Evolutionary conservation across 352 stramenopile genomes (phyloP).

Genomic region (Phytopythium delawarense): DNA sequence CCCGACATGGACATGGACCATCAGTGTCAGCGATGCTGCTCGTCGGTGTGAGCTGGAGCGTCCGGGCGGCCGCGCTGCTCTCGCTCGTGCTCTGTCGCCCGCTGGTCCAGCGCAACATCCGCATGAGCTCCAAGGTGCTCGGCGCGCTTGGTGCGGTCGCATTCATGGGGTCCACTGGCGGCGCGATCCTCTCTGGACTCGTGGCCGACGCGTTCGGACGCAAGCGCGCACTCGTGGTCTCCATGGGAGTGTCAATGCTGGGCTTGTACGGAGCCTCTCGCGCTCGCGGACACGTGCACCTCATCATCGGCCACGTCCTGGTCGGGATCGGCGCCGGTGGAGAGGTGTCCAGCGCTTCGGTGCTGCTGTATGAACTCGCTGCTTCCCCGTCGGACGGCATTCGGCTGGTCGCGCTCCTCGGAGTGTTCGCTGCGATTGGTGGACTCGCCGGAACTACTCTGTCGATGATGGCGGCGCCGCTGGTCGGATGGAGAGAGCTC

Average conservation of each 20-base stretch:
- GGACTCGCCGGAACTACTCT: not conserved
- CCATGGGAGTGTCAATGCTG: conserved; percentile 1
- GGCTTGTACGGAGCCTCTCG: not conserved
- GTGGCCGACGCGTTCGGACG: not conserved
- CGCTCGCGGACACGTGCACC: not conserved
- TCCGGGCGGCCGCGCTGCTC: not conserved
- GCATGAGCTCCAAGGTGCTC: conserved; percentile 9
- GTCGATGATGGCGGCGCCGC: not conserved
- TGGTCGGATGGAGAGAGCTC: conserved; percentile 1
- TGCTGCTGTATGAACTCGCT: not conserved
- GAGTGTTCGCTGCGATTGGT: not conserved
- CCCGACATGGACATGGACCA: not conserved
- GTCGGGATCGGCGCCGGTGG: conserved; percentile 2
- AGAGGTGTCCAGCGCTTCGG: not conserved
- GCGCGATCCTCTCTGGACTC: not conserved
- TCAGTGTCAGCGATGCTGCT: not conserved
- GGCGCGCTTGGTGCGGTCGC: not conserved
- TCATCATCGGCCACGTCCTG: not conserved
- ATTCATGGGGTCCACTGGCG: not conserved
- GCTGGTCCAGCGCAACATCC: conserved; percentile 1
- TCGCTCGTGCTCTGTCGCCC: not conserved
- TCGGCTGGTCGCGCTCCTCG: conserved; percentile 1
- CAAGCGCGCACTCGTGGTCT: not conserved
- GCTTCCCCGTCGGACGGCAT: not conserved
- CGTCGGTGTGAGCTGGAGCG: not conserved